phyloP scores from a whole-genome alignment of 306 rosid species.

The Vicia villosa region DNA sequence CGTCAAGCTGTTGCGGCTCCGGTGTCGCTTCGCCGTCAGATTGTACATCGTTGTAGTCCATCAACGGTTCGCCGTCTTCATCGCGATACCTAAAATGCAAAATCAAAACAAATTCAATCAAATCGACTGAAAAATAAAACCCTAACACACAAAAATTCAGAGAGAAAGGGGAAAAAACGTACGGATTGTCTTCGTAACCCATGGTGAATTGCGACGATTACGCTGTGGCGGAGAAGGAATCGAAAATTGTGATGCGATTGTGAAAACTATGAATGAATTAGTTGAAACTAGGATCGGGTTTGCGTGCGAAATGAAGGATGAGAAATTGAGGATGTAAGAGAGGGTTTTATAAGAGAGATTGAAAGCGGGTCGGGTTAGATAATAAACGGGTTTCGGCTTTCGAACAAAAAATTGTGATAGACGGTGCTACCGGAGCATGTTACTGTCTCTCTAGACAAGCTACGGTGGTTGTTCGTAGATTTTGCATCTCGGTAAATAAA shows the following conservation, averaged over 20 bases:
- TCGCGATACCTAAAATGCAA: conserved; percentile 69
- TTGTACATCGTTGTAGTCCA: conserved; percentile 77
- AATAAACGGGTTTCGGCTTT: no score
- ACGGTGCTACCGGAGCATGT: no score
- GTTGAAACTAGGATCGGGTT: neutral
- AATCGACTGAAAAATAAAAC: conserved; percentile 30
- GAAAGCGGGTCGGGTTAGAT: neutral
- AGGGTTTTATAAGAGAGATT: neutral
- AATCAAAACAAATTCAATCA: neutral
- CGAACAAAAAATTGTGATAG: no score
- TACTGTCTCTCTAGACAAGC: no score
- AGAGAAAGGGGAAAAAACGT: conserved; percentile 22
- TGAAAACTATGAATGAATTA: neutral
- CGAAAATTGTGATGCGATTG: neutral
- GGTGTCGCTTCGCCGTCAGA: conserved; percentile 80
- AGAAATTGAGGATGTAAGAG: neutral
- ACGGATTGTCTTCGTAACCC: conserved; percentile 89
- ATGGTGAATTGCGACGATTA: conserved; percentile 33
- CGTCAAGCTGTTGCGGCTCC: conserved; percentile 63
- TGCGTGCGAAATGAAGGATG: neutral
- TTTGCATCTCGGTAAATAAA: no score
- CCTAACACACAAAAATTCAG: conserved; percentile 31
- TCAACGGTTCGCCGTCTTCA: conserved; percentile 93
- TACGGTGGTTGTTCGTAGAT: no score
- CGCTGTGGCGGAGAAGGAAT: neutral